Base-by-base conservation (phyloP, 1,139 yeast genomes). In the Yamadazyma pseudoaaseri region DNA sequence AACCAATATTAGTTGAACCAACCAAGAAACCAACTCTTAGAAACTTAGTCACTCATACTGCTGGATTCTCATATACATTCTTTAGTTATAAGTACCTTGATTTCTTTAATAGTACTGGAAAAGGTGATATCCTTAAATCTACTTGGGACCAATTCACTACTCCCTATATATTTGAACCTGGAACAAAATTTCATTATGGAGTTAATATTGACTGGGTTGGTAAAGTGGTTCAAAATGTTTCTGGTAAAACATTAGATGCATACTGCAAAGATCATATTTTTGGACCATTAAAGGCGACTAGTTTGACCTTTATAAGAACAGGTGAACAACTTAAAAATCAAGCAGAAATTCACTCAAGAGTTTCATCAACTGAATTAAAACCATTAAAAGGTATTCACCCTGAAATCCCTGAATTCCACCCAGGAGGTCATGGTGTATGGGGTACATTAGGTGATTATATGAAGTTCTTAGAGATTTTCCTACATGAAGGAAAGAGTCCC, bases 171-270 rank as follows among this genome's bases (percentile, higher is more conserved):
- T 63, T 60, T 37, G 80, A 77, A 45, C 83, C 83, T 1, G 82
- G 82, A 2, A 52, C 73, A 0, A 45, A 53, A 7, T 77, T 76
- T 71, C 49, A 52, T 33, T 77, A 77, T 48, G 82, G 83, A 12
- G 64, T 65, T 33, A 62, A 67, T 33, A 56, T 65, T 23, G 83
- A 77, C 45, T 73, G 80, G 78, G 67, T 73, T 4, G 81, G 82
- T 2, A 52, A 62, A 21, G 58, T 73, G 1, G 54, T 77, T 17
- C 63, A 73, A 42, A 56, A 58, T 22, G 58, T 73, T 11, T 48
- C 72, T 3, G 79, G 79, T 3, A 37, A 53, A 43, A 52, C 52
- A 14, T 53, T 77, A 16, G 72, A 74, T 6, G 66, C 61, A 10
- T 75, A 60, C 43, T 50, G 73, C 25, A 47, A 59, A 26, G 51